These are phyloP conservation scores for Schizochytrium sp. DNA, from an alignment of 108 stramenopile species.

Conservation along the genomic window DNA sequence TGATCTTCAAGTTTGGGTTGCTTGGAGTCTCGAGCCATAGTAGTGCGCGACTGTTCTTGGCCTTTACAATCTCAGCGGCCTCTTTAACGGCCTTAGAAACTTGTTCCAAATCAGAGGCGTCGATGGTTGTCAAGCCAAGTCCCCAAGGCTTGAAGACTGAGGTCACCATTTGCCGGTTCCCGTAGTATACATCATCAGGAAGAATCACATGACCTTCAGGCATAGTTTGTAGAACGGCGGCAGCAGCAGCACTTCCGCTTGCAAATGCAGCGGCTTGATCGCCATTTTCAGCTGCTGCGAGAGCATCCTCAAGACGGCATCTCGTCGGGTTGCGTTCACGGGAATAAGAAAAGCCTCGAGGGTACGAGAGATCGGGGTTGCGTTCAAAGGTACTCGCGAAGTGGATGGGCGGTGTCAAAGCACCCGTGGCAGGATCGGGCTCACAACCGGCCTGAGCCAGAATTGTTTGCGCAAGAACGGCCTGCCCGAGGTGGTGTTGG, in stretches of 20 bases:
- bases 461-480: background rate
- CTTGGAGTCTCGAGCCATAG: constrained; percentile 66
- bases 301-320: constrained; percentile 28
- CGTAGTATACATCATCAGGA: constrained; percentile 75
- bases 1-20: constrained; percentile 64
- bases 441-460: constrained; percentile 58
- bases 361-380: constrained; percentile 49
- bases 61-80: background rate
- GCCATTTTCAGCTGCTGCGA: constrained; percentile 60
- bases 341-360: constrained; percentile 64
- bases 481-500: too few species aligned
- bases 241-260: constrained; percentile 62
- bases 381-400: constrained; percentile 42
- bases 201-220: constrained; percentile 72
- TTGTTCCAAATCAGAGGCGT: constrained; percentile 14
- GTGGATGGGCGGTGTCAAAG: constrained; percentile 40
- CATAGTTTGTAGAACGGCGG: constrained; percentile 65
- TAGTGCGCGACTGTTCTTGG: constrained; percentile 23
- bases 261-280: constrained; percentile 59
- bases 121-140: background rate
- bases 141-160: constrained; percentile 54
- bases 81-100: constrained; percentile 9
- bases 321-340: constrained; percentile 66
- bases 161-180: constrained; percentile 54
- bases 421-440: background rate